Conservation (phyloP, 805 yeast genomes). For the Candida pini region DNA sequence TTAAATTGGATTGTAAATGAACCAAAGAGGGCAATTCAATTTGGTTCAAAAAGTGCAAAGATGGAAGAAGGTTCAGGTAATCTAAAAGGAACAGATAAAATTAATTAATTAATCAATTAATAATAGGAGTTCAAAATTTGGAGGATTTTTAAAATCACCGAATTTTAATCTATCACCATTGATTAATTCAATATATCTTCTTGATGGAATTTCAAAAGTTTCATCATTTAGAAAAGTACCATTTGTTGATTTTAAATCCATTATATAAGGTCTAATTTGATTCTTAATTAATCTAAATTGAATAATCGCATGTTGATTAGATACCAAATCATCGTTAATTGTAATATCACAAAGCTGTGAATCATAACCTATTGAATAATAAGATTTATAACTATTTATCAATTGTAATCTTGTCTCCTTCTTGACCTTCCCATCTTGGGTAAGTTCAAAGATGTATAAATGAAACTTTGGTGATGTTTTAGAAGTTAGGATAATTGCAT, state of each 20-base stretch:
- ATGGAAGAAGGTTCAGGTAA: conserved; percentile 77
- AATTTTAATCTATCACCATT: conserved; percentile 21
- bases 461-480: conserved; percentile 8
- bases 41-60: conserved; percentile 94
- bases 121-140: conserved; percentile 18
- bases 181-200: conserved; percentile 21
- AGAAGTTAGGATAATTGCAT: conserved; percentile 13
- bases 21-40: conserved; percentile 91
- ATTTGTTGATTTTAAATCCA: conserved; percentile 26
- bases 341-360: conserved; percentile 14
- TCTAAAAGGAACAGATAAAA: conserved; percentile 66
- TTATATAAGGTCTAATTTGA: conserved; percentile 13
- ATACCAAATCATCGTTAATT: conserved; percentile 16
- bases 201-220: conserved; percentile 18
- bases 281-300: conserved; percentile 18
- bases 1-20: conserved; percentile 58
- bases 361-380: conserved; percentile 22
- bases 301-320: conserved; percentile 25
- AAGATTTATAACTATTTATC: conserved; percentile 18
- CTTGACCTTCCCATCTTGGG: conserved; percentile 4
- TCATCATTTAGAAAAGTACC: conserved; percentile 27
- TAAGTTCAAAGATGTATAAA: conserved; percentile 15
- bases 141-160: conserved; percentile 21
- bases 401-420: conserved; percentile 14
- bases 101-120: conserved; percentile 2